Evolutionary conservation across 352 stramenopile species (phyloP).

Genomic region (Phytophthora fragariae): DNA sequence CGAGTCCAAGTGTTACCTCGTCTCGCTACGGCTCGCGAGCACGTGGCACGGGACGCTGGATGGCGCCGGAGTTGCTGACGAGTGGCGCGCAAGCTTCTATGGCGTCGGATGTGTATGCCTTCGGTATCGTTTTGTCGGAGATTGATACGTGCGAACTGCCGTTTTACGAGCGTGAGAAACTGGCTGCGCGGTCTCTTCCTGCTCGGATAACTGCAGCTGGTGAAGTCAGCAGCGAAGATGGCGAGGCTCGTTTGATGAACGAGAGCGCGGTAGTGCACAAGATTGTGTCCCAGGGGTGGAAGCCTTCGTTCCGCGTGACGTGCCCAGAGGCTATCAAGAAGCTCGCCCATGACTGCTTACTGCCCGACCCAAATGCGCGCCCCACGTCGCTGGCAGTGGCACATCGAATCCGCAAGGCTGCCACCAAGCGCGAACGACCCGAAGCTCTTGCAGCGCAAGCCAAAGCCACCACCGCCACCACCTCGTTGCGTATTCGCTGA

Average conservation of each 20-base stretch:
- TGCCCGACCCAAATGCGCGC: slow-evolving; percentile 40
- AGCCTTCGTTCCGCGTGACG: slow-evolving; percentile 50
- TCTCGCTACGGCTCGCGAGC: slow-evolving; percentile 26
- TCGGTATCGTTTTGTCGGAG: slow-evolving; percentile 84
- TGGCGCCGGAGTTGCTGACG: slow-evolving; percentile 85
- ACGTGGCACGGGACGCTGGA: slow-evolving; percentile 79
- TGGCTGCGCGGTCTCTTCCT: slow-evolving; percentile 12
- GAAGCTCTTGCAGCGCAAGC: slow-evolving; percentile 43
- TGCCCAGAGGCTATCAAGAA: slow-evolving; percentile 56
- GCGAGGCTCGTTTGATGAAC: slow-evolving; percentile 25
- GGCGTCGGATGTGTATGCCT: slow-evolving; percentile 89
- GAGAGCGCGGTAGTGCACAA: slow-evolving; percentile 60
- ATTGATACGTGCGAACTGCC: slow-evolving; percentile 77
- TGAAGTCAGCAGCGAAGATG: slow-evolving; percentile 33
- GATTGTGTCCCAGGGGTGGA: slow-evolving; percentile 60
- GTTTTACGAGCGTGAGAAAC: slow-evolving; percentile 51
- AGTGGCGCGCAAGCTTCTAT: slow-evolving; percentile 72
- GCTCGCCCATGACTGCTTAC: slow-evolving; percentile 59
- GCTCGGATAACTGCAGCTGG: slow-evolving; percentile 16
- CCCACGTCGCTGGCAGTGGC: slow-evolving; percentile 58
- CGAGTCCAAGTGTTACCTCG: neutral
- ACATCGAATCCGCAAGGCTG: slow-evolving; percentile 58
- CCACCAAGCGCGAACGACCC: slow-evolving; percentile 31
- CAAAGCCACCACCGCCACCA: slow-evolving; percentile 32
- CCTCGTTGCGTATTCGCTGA: slow-evolving; percentile 40